Conservation (phyloP, 2,329 filamentous ascomycete species). For the Penicillium sp. region DNA sequence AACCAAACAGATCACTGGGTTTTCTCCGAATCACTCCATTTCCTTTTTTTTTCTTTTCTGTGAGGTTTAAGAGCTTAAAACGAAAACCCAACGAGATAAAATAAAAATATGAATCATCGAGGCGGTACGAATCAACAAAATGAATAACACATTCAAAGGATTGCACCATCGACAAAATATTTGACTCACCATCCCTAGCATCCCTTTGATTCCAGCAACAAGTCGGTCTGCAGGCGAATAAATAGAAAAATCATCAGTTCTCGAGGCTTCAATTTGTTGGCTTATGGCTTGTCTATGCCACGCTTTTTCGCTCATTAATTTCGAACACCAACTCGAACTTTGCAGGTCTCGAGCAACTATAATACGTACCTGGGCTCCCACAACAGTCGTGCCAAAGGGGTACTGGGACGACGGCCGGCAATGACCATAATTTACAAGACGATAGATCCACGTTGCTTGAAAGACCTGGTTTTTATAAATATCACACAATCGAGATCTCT, state of each 20-base stretch:
- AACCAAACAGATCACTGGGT: slow-evolving; percentile 6
- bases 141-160: slow-evolving; percentile 7
- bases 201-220: slow-evolving; percentile 21
- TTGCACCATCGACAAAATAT: slow-evolving; percentile 27
- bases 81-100: background rate
- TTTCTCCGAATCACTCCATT: slow-evolving; percentile 4
- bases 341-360: background rate
- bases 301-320: background rate
- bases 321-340: slow-evolving; percentile 11
- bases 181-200: slow-evolving; percentile 30
- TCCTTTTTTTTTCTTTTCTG: too few species aligned
- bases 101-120: slow-evolving; percentile 22
- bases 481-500: background rate
- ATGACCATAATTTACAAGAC: slow-evolving; percentile 11
- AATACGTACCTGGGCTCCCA: slow-evolving; percentile 36
- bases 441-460: background rate
- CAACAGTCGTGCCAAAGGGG: slow-evolving; percentile 30
- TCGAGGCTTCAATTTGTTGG: background rate
- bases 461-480: background rate
- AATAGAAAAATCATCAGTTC: background rate
- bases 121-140: slow-evolving; percentile 24
- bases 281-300: background rate
- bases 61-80: background rate
- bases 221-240: slow-evolving; percentile 7
- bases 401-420: slow-evolving; percentile 13